Percentiles rank a stretch among this genome's conserved stretches.
Evolutionary conservation across 2,329 filamentous ascomycete species (phyloP).

Genomic region (Knoxdaviesia capensis): DNA sequence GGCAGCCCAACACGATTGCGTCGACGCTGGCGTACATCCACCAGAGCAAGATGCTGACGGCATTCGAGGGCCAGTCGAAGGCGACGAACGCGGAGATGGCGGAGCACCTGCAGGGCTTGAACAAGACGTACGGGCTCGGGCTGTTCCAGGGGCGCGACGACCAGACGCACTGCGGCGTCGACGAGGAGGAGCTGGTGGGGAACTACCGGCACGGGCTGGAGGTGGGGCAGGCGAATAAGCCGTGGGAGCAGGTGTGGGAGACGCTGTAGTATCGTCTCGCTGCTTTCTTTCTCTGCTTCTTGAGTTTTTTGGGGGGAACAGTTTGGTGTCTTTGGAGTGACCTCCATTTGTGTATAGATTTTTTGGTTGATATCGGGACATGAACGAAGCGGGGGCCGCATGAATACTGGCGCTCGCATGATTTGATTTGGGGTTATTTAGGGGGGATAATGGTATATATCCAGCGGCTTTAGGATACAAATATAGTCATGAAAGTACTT

Average conservation of each 20-base stretch:
- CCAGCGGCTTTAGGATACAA: too few relatives aligned
- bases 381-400: too few relatives aligned
- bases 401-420: too few relatives aligned
- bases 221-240: conserved; percentile 25
- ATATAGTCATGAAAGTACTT: too few relatives aligned
- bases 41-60: conserved; percentile 60
- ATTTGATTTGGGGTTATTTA: too few relatives aligned
- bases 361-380: too few relatives aligned
- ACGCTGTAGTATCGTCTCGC: conserved; percentile 8
- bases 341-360: too few relatives aligned
- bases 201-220: conserved; percentile 44
- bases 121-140: conserved; percentile 53
- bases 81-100: conserved; percentile 41
- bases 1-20: conserved; percentile 62
- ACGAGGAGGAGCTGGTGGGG: conserved; percentile 50
- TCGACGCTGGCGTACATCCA: conserved; percentile 60
- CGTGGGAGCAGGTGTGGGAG: conserved; percentile 27
- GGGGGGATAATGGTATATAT: too few relatives aligned
- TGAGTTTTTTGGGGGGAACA: neutral
- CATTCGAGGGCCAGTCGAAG: conserved; percentile 52
- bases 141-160: conserved; percentile 61
- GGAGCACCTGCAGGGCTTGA: conserved; percentile 32
- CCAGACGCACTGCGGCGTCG: conserved; percentile 55
- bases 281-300: neutral
- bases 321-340: too few relatives aligned